Percentiles rank a stretch among this genome's conserved stretches.
Conservation (phyloP, 805 yeast species). For the Suhomyces xylopsoci region DNA sequence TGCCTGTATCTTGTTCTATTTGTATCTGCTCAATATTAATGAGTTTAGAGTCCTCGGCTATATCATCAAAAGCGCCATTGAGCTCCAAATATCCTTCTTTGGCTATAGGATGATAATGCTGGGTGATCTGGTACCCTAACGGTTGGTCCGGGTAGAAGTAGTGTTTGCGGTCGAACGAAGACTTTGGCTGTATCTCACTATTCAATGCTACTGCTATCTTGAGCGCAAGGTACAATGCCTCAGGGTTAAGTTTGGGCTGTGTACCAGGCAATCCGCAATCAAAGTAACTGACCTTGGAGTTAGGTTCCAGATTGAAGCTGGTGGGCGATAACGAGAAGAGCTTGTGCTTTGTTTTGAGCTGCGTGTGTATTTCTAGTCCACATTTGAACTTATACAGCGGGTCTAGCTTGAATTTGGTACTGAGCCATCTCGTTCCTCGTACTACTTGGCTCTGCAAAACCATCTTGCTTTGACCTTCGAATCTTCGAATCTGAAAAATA, state of each 20-base stretch:
- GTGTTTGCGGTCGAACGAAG: conserved; percentile 89
- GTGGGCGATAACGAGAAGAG: conserved; percentile 66
- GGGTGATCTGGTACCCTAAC: conserved; percentile 92
- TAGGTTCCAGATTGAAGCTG: conserved; percentile 54
- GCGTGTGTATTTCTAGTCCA: conserved; percentile 94
- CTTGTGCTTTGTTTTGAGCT: conserved; percentile 68
- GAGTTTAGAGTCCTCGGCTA: conserved; percentile 37
- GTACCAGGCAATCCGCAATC: conserved; percentile 92
- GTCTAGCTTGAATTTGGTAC: conserved; percentile 8
- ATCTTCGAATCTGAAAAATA: background rate
- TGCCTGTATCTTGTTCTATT: conserved; percentile 93
- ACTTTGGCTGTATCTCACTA: conserved; percentile 50
- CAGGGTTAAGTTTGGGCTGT: conserved; percentile 75
- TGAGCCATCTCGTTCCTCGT: background rate
- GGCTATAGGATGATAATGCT: conserved; percentile 78
- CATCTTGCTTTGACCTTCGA: background rate
- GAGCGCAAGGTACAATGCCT: conserved; percentile 68
- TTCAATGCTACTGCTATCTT: conserved; percentile 70
- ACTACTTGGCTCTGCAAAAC: background rate
- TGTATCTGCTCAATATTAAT: conserved; percentile 79
- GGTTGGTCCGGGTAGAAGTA: conserved; percentile 98
- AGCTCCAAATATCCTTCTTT: conserved; percentile 58
- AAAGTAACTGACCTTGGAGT: conserved; percentile 67
- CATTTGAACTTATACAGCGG: conserved; percentile 51
- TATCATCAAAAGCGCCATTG: conserved; percentile 50